Evolutionary conservation across 805 yeast genomes (phyloP).

Genomic region (Kluyveromyces siamensis): DNA sequence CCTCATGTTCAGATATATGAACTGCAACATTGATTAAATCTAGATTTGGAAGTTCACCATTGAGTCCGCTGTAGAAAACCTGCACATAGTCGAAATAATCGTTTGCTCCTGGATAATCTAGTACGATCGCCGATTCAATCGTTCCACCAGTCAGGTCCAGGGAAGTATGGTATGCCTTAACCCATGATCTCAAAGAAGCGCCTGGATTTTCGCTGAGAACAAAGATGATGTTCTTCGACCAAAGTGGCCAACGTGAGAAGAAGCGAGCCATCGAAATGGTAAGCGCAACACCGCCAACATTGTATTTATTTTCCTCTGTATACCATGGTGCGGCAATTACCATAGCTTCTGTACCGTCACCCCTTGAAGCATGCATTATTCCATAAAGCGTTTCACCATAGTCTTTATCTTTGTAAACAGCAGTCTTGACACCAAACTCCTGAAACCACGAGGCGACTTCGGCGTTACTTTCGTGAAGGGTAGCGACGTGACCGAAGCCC

Average conservation of each 20-base stretch:
- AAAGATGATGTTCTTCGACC: constrained; percentile 90
- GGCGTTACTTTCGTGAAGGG: constrained; percentile 33
- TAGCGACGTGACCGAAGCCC: constrained; percentile 18
- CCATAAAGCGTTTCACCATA: constrained; percentile 57
- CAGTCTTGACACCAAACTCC: constrained; percentile 64
- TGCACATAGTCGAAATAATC: constrained; percentile 73
- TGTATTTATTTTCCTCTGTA: constrained; percentile 53
- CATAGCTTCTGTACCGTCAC: constrained; percentile 94
- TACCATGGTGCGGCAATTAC: constrained; percentile 84
- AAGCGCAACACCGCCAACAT: constrained; percentile 74
- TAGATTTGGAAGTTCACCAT: constrained; percentile 92
- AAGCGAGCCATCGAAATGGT: constrained; percentile 68
- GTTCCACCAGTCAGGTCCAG: constrained; percentile 88
- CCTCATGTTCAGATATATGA: constrained; percentile 67
- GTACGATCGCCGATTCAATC: constrained; percentile 78
- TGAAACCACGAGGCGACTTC: constrained; percentile 50
- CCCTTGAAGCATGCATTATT: constrained; percentile 83
- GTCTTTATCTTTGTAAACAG: constrained; percentile 34
- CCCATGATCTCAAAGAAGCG: constrained; percentile 74
- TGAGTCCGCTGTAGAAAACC: constrained; percentile 74
- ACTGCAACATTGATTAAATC: constrained; percentile 81
- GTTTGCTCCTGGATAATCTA: constrained; percentile 60
- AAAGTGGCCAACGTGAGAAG: constrained; percentile 77
- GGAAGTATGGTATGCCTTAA: constrained; percentile 81
- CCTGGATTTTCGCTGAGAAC: constrained; percentile 72